A percentile compares a stretch with the other conserved stretches of the same genome.
These are phyloP conservation scores for Lichtheimia ornata DNA, from an alignment of 371 early-diverging fungal genomes.

Conservation along the genomic window DNA sequence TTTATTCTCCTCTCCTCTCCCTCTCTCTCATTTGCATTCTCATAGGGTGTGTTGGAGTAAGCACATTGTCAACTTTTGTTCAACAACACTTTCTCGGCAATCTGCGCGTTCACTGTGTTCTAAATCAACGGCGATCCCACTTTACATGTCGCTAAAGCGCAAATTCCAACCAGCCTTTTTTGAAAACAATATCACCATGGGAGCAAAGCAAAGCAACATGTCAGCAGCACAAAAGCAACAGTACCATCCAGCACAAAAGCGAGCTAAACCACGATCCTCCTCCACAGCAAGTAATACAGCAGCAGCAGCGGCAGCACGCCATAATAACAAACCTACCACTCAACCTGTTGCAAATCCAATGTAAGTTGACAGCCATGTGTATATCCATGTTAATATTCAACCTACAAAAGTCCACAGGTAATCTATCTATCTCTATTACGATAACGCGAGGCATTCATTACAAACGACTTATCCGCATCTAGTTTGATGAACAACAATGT, in stretches of 20 bases:
- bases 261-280: not conserved
- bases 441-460: not conserved
- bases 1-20: not conserved
- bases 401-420: slow-evolving; percentile 1
- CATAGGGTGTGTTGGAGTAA: not conserved
- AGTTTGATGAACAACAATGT: slow-evolving; percentile 41
- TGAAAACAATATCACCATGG: slow-evolving; percentile 9
- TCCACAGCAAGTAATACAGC: not conserved
- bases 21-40: not conserved
- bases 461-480: not conserved
- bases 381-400: too few species aligned
- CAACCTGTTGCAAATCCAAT: too few species aligned
- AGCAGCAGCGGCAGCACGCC: not conserved
- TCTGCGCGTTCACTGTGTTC: too few species aligned
- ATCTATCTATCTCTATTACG: not conserved
- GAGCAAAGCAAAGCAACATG: slow-evolving; percentile 13
- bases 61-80: too few species aligned
- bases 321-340: too few species aligned
- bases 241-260: slow-evolving; percentile 6
- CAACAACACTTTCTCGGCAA: too few species aligned
- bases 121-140: not conserved
- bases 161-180: not conserved
- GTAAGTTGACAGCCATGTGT: too few species aligned
- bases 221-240: not conserved
- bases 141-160: slow-evolving; percentile 14